phyloP scores from a whole-genome alignment of 1,139 yeast genomes.

The Arxiozyma slooffiae region DNA sequence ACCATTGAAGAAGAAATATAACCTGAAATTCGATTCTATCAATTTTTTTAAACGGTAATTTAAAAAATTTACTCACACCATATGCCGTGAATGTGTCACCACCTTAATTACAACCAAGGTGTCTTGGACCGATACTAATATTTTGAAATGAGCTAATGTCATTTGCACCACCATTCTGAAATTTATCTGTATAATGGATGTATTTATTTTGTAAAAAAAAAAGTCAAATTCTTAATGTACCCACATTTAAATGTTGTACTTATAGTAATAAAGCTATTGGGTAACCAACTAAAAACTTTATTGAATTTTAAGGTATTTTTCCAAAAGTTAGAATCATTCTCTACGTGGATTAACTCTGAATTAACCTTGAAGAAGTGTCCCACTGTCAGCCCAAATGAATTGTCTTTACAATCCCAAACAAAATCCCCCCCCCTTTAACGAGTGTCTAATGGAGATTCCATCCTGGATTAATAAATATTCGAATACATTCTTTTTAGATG shows the following conservation, averaged over 20 bases:
- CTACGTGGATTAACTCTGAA: constrained; percentile 37
- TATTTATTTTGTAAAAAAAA: constrained; percentile 13
- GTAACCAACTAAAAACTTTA: constrained; percentile 31
- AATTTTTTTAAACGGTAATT: constrained; percentile 48
- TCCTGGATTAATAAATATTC: constrained; percentile 35
- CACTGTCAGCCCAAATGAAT: constrained; percentile 42
- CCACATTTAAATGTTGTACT: constrained; percentile 46
- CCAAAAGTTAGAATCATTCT: constrained; percentile 13
- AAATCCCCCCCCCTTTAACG: constrained; percentile 45
- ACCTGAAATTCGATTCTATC: constrained; percentile 50
- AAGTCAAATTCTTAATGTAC: constrained; percentile 35
- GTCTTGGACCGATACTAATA: constrained; percentile 83
- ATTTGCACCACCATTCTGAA: constrained; percentile 46
- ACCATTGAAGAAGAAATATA: constrained; percentile 62
- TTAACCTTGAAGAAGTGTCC: constrained; percentile 50
- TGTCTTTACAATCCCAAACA: constrained; percentile 50
- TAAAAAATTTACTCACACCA: constrained; percentile 59
- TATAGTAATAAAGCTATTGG: constrained; percentile 29
- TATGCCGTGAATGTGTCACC: constrained; percentile 69
- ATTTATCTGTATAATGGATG: constrained; percentile 36
- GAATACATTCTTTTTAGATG: constrained; percentile 31
- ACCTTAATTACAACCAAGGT: constrained; percentile 47
- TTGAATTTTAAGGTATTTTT: constrained; percentile 39
- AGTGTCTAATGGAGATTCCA: constrained; percentile 51
- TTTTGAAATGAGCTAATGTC: constrained; percentile 28